Evolutionary conservation across 305 asterid genomes (phyloP), one percentile per base, ranked within the genome.

Genomic region (Solanum chacoense): DNA sequence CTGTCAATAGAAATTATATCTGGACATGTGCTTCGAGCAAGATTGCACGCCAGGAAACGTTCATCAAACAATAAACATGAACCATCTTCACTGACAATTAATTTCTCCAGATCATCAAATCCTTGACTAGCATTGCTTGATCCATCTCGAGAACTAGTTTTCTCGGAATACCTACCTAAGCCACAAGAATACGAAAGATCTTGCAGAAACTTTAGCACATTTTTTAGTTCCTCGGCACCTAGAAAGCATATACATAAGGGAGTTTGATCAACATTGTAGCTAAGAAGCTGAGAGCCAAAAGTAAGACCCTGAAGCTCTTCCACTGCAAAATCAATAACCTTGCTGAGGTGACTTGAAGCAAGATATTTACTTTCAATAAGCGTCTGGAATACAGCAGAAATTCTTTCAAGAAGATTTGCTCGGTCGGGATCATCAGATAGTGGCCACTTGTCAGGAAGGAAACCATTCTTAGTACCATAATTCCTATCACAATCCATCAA

Each of bases 401-500:
- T 97, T 92, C 89, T 95, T 87, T 95, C 98, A 35, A 97, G 96
- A 90, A 94, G 96, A 94, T 94, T 96, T 74, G 92, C 93, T 40
- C 99, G 94, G 91, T 97, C 99, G 32, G 93, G 93, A 63, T 97
- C 99, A 92, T 97, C 96, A 81, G 98, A 93, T 85, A 92, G 81
- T 83, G 97, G 98, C 99, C 98, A 97, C 89, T 91, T 92, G 55
- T 92, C 96, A 65, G 87, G 86, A 84, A 91, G 91, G 85, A 90
- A 91, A 90, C 88, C 89, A 90, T 88, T 92, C 92, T 94, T 96
- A 37, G 88, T 85, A 69, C 89, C 91, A 90, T 91, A 94, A 90
- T 92, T 96, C 67, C 92, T 94, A 93, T 96, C 97, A 92, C 97
- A 94, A 85, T 94, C 96, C 98, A 94, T 97, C 98, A 97, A 94